phyloP scores from a whole-genome alignment of 257 asterid species.

The Voacanga thouarsii region DNA sequence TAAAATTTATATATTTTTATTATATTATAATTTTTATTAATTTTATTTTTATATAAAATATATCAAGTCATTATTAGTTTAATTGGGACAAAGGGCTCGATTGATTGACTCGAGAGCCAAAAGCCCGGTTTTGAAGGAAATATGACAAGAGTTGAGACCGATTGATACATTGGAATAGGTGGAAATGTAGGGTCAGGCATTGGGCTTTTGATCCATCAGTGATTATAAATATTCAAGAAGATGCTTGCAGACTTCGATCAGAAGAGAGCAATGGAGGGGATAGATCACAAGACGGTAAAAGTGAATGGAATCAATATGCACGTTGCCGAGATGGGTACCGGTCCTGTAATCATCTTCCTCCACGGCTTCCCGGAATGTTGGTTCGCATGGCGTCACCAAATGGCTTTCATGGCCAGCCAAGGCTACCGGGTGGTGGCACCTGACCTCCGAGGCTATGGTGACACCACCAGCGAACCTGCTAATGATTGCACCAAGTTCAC shows the following conservation, averaged over 20 bases:
- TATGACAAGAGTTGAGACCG: too few relatives aligned
- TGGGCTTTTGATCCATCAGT: not conserved
- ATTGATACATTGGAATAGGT: too few relatives aligned
- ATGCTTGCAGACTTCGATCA: not conserved
- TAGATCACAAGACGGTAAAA: slow-evolving; percentile 38
- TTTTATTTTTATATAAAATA: too few relatives aligned
- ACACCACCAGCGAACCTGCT: slow-evolving; percentile 44
- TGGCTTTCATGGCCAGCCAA: slow-evolving; percentile 49
- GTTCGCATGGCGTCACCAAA: slow-evolving; percentile 88
- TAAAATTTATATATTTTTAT: too few relatives aligned
- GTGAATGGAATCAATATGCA: slow-evolving; percentile 65
- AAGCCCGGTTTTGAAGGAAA: too few relatives aligned
- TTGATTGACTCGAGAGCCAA: too few relatives aligned
- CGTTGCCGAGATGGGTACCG: slow-evolving; percentile 57
- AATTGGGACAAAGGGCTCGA: too few relatives aligned
- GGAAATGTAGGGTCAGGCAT: not conserved
- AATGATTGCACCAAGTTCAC: slow-evolving; percentile 52
- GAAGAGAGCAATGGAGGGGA: slow-evolving; percentile 10
- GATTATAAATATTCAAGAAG: not conserved
- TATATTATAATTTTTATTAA: too few relatives aligned
- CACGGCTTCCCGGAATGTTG: slow-evolving; percentile 88
- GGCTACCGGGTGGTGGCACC: slow-evolving; percentile 71
- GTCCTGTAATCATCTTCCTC: slow-evolving; percentile 72
- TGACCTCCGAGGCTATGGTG: slow-evolving; percentile 84
- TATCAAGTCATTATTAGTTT: too few relatives aligned